phyloP scores from a whole-genome alignment of 2,329 filamentous ascomycete species.

The Malbranchea zuffiana region DNA sequence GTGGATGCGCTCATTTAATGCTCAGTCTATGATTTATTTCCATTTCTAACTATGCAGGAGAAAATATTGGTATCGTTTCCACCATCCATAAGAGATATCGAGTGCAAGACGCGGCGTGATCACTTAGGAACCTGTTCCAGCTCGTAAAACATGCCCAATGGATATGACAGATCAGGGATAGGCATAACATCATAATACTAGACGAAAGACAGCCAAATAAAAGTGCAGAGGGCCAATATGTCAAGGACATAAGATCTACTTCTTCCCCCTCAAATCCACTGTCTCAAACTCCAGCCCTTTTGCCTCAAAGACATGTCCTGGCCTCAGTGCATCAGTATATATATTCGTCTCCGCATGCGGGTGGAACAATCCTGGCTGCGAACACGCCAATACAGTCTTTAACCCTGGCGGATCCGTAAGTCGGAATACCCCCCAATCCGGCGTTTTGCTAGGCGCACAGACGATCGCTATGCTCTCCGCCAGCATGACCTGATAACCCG shows the following conservation, averaged over 20 bases:
- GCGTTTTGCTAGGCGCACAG: slow-evolving; percentile 68
- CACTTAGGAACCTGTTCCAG: too few species aligned
- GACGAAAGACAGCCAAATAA: slow-evolving; percentile 1
- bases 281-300: slow-evolving; percentile 56
- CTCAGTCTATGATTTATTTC: too few species aligned
- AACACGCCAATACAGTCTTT: slow-evolving; percentile 71
- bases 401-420: slow-evolving; percentile 88
- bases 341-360: slow-evolving; percentile 59
- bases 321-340: slow-evolving; percentile 62
- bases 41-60: too few species aligned
- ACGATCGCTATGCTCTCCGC: slow-evolving; percentile 95
- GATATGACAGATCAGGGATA: too few species aligned
- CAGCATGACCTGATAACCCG: slow-evolving; percentile 91
- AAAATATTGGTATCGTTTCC: too few species aligned
- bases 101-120: too few species aligned
- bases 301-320: slow-evolving; percentile 61
- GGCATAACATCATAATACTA: background rate
- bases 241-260: background rate
- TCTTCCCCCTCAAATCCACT: slow-evolving; percentile 47
- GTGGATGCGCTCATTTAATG: too few species aligned
- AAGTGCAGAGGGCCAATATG: background rate
- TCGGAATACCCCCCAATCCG: slow-evolving; percentile 80
- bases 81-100: too few species aligned
- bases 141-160: too few species aligned
- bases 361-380: slow-evolving; percentile 71